These are phyloP conservation scores for Lycium ferocissimum DNA, from an alignment of 257 asterid genomes.

Conservation along the genomic window DNA sequence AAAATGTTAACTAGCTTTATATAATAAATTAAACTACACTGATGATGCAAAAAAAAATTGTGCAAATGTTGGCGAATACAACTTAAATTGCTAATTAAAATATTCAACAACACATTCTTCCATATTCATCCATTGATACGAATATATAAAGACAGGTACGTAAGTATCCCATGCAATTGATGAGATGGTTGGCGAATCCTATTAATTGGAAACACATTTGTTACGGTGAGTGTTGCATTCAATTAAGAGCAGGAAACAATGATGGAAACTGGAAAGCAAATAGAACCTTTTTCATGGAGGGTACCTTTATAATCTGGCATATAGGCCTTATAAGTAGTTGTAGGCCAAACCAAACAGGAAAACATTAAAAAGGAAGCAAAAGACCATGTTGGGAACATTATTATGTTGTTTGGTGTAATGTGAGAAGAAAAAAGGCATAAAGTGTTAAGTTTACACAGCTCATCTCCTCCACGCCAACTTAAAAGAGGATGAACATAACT, in stretches of 20 bases:
- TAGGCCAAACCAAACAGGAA: conserved; percentile 22
- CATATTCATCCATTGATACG: not conserved
- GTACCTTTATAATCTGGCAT: conserved; percentile 46
- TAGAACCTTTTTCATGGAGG: not conserved
- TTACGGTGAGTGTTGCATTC: not conserved
- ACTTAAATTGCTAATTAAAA: too few species aligned
- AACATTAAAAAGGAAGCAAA: conserved; percentile 22
- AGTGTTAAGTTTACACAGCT: conserved; percentile 31
- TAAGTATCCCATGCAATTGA: not conserved
- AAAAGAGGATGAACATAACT: not conserved
- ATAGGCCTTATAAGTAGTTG: conserved; percentile 29
- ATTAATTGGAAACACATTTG: conserved; percentile 11
- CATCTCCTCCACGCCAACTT: conserved; percentile 31
- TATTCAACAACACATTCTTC: too few species aligned
- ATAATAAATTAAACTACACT: too few species aligned
- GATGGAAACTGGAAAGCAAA: conserved; percentile 26
- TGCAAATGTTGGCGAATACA: too few species aligned
- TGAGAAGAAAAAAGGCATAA: conserved; percentile 30
- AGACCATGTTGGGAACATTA: conserved; percentile 34
- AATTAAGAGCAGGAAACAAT: conserved; percentile 33
- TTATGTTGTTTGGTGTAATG: conserved; percentile 44
- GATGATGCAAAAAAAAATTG: too few species aligned
- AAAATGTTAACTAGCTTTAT: too few species aligned
- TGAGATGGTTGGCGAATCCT: not conserved
- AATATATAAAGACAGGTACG: not conserved